Conservation (phyloP, 345 rosid species). For the Cochlearia excelsa region DNA sequence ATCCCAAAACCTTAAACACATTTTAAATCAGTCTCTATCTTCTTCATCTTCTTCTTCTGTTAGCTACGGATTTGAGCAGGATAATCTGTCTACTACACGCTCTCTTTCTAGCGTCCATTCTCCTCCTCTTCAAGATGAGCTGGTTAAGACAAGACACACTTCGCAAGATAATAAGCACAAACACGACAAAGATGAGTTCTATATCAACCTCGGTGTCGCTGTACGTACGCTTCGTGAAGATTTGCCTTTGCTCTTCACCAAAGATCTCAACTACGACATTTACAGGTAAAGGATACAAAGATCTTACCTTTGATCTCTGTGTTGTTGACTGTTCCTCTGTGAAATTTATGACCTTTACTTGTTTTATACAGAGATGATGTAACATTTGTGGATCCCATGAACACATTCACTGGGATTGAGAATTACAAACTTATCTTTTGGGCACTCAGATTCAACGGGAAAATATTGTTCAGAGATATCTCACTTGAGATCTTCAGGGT, state of each 20-base stretch:
- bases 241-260: slow-evolving; percentile 66
- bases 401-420: slow-evolving; percentile 75
- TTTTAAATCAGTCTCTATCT: slow-evolving; percentile 20
- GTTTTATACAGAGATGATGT: slow-evolving; percentile 68
- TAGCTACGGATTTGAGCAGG: slow-evolving; percentile 26
- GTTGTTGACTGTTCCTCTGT: not conserved
- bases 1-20: slow-evolving; percentile 42
- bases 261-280: slow-evolving; percentile 84
- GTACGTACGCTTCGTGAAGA: slow-evolving; percentile 95
- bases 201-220: slow-evolving; percentile 80
- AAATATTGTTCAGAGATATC: slow-evolving; percentile 77
- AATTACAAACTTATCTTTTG: slow-evolving; percentile 87
- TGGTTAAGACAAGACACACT: slow-evolving; percentile 36
- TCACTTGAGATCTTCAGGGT: slow-evolving; percentile 74
- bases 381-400: slow-evolving; percentile 79
- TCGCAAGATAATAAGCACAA: slow-evolving; percentile 39
- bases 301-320: slow-evolving; percentile 21
- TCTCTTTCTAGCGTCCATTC: slow-evolving; percentile 36
- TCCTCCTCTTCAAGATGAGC: slow-evolving; percentile 47
- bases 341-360: not conserved
- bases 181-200: slow-evolving; percentile 67
- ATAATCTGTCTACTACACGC: slow-evolving; percentile 25
- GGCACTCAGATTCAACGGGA: slow-evolving; percentile 91
- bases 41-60: slow-evolving; percentile 9
- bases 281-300: slow-evolving; percentile 52